phyloP scores from a whole-genome alignment of 495 filamentous ascomycete species.

The Staphylotrichum longicolle region DNA sequence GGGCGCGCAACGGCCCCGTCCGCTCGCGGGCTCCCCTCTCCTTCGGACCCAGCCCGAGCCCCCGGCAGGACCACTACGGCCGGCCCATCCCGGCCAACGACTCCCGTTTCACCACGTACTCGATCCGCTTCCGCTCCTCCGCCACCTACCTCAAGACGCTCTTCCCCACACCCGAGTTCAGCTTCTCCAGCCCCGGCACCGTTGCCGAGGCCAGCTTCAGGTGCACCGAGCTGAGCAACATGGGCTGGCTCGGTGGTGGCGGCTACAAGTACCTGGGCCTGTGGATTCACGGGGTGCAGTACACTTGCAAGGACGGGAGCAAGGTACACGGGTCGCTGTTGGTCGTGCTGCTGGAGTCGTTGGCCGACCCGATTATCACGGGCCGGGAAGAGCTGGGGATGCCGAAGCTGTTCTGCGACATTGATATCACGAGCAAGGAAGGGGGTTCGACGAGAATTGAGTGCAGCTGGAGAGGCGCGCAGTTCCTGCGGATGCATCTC shows the following conservation, averaged over 20 bases:
- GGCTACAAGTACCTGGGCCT: slow-evolving; percentile 57
- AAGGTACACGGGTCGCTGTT: slow-evolving; percentile 51
- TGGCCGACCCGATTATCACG: slow-evolving; percentile 53
- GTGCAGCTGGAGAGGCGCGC: slow-evolving; percentile 48
- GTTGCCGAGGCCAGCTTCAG: slow-evolving; percentile 52
- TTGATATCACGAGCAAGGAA: slow-evolving; percentile 42
- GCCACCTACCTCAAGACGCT: slow-evolving; percentile 57
- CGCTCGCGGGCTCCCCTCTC: slow-evolving; percentile 55
- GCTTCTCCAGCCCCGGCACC: slow-evolving; percentile 49
- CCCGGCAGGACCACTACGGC: slow-evolving; percentile 43
- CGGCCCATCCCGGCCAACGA: slow-evolving; percentile 16
- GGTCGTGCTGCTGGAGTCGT: slow-evolving; percentile 53
- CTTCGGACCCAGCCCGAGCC: slow-evolving; percentile 57
- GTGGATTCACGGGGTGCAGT: slow-evolving; percentile 58
- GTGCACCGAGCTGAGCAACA: slow-evolving; percentile 47
- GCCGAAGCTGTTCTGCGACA: slow-evolving; percentile 53
- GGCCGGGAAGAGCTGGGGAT: slow-evolving; percentile 57
- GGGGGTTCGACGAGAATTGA: neutral
- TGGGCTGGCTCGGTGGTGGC: slow-evolving; percentile 55
- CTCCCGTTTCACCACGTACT: slow-evolving; percentile 50
- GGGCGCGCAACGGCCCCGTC: slow-evolving; percentile 37
- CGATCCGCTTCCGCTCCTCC: slow-evolving; percentile 57
- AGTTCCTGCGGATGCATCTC: slow-evolving; percentile 44
- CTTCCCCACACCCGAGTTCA: slow-evolving; percentile 43
- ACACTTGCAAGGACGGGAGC: slow-evolving; percentile 49